Evolutionary conservation across 371 early-diverging fungal species (phyloP).

Genomic region (Mucor racemosus): DNA sequence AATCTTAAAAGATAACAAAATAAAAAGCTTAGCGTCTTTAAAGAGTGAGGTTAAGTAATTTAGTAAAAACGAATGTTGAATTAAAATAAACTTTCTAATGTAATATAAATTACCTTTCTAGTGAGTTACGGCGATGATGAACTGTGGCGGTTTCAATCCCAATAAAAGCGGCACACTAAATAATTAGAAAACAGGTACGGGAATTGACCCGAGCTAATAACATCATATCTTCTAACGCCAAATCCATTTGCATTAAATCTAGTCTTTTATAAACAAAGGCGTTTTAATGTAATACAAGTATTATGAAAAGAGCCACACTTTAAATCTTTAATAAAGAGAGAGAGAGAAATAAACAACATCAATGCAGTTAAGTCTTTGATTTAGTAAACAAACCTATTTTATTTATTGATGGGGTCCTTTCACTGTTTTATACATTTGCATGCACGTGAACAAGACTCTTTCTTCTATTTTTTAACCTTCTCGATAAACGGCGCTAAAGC

Average conservation of each 20-base stretch:
- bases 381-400: not conserved
- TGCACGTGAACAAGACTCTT: not conserved
- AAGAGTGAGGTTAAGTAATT: too few relatives aligned
- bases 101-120: not conserved
- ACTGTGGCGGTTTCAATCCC: not conserved
- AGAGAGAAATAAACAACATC: too few relatives aligned
- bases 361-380: not conserved
- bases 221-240: not conserved
- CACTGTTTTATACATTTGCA: not conserved
- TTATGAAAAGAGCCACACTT: not conserved
- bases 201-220: constrained; percentile 5
- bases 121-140: not conserved
- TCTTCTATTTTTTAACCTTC: not conserved
- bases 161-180: not conserved
- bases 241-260: not conserved
- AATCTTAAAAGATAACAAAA: too few relatives aligned
- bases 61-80: not conserved
- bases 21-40: too few relatives aligned
- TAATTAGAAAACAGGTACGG: constrained; percentile 3
- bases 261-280: not conserved
- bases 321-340: too few relatives aligned
- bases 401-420: not conserved
- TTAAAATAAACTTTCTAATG: not conserved
- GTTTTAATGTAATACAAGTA: constrained; percentile 4
- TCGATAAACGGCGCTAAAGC: constrained; percentile 2